These are phyloP conservation scores for Aureobasidium sp. DNA, from an alignment of 2,329 filamentous ascomycete genomes.

Conservation along the genomic window DNA sequence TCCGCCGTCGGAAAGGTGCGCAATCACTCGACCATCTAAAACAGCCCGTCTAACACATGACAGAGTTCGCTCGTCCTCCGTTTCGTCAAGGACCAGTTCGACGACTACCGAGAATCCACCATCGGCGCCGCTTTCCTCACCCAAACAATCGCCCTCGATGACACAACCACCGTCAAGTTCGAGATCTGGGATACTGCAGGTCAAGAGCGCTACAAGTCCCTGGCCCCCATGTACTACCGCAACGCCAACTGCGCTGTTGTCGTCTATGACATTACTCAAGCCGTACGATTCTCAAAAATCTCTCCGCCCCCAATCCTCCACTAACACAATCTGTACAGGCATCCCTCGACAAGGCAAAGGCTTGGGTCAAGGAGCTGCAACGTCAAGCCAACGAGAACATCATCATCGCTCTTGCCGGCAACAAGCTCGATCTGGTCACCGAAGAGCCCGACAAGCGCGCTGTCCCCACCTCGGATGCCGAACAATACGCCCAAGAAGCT, in stretches of 20 bases:
- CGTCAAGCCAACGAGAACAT: conserved; percentile 99
- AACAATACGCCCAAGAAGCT: conserved; percentile 89
- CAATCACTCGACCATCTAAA: not conserved
- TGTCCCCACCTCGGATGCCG: conserved; percentile 78
- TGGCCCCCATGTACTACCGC: conserved; percentile 98
- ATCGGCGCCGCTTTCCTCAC: conserved; percentile 98
- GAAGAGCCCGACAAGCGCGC: conserved; percentile 95
- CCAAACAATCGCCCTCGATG: conserved; percentile 96
- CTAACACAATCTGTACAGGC: conserved; percentile 46
- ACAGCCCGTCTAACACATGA: conserved; percentile 19
- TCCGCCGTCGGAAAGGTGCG: conserved; percentile 82
- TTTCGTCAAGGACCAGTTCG: conserved; percentile 99
- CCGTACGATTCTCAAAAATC: conserved; percentile 52
- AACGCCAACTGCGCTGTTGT: conserved; percentile 99
- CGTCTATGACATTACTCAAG: conserved; percentile 98
- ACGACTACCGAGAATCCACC: conserved; percentile 94
- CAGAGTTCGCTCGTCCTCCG: conserved; percentile 95
- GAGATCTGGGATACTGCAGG: conserved; percentile 99
- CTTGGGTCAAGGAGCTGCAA: conserved; percentile 98
- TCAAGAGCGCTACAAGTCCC: conserved; percentile 97
- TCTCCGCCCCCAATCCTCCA: not conserved
- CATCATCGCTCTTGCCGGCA: conserved; percentile 94
- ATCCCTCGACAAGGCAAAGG: conserved; percentile 97
- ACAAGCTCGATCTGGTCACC: conserved; percentile 93
- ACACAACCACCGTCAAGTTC: conserved; percentile 98